Percentiles rank a stretch among this genome's conserved stretches.
phyloP scores from a whole-genome alignment of 106 monocot genomes.

The Iris macrosiphon region DNA sequence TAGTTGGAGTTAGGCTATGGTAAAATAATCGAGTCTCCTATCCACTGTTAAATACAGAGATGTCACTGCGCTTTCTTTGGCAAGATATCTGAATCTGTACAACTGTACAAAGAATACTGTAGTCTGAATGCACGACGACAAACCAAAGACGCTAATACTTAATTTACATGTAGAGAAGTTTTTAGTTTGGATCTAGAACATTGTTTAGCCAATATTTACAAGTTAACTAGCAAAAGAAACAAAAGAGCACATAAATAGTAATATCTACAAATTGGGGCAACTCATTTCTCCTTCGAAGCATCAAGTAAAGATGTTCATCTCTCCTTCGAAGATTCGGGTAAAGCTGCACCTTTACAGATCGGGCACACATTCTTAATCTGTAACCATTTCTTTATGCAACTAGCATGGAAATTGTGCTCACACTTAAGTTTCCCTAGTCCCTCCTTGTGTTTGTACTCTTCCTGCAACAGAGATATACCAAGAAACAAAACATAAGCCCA shows the following conservation, averaged over 20 bases:
- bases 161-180: neutral
- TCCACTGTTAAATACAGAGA: too few species aligned
- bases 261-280: neutral
- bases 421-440: slow-evolving; percentile 52
- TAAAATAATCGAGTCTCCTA: too few species aligned
- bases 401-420: slow-evolving; percentile 51
- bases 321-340: slow-evolving; percentile 20
- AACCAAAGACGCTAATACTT: neutral
- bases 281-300: neutral
- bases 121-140: neutral
- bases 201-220: neutral
- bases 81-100: neutral
- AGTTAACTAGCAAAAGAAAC: too few species aligned
- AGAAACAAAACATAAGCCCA: too few species aligned
- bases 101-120: neutral
- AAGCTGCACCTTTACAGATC: slow-evolving; percentile 59
- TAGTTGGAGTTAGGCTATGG: too few species aligned
- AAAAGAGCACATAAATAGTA: too few species aligned
- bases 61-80: too few species aligned
- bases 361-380: slow-evolving; percentile 66
- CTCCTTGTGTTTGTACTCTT: slow-evolving; percentile 43
- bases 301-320: slow-evolving; percentile 30
- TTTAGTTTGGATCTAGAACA: neutral
- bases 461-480: slow-evolving; percentile 35
- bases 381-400: slow-evolving; percentile 70